Evolutionary conservation across 1,284 basidiomycete genomes (phyloP), one percentile per base, ranked within the genome.

Genomic region (Stygiomarasmius scandens): DNA sequence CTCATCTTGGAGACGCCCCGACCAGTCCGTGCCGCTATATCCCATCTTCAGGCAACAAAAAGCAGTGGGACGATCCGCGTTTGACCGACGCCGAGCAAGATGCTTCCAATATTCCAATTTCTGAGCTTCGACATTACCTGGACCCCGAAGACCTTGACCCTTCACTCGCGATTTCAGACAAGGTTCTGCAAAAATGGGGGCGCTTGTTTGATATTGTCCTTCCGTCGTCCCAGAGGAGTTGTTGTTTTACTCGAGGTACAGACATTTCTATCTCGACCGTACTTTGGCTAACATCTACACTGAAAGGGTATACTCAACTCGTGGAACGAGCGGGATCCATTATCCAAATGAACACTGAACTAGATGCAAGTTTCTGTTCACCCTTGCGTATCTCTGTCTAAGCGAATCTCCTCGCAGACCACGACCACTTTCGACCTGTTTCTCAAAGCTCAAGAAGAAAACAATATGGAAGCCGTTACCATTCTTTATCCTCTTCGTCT

Each of bases 211-310:
- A 92, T 63, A 90, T 92, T 49, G 86, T 90, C 9, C 67, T 82
- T 8, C 88, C 88, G 0, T 84, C 82, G 3, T 73, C 81, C n/a
- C 69, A 68, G 45, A 72, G 87, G 51, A 84, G 82, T 1, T 92
- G 90, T 63, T 92, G 90, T 68, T 92, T 92, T 65, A 92, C 90
- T 19, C 72, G 90, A 73, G 89, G 89, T 89, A 61, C 34, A 59
- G 29, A 3, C 23, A 12, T 20, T 14, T 23, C 29, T 29, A 14
- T 25, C 14, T 41, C n/a, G n/a, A n/a, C 9, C 22, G 3, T 12
- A 11, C 8, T 23, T 29, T 11, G 9, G 16, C 16, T 46, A 25
- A 53, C 25, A 16, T 24, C 47, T n/a, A 48, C 32, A 50, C 53
- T 41, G 6, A 41, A 0, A 90, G 89, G 89, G 1, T 92, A 92